Base-by-base conservation (phyloP, 768 basidiomycete species). In the Phaeotremella fagi region DNA sequence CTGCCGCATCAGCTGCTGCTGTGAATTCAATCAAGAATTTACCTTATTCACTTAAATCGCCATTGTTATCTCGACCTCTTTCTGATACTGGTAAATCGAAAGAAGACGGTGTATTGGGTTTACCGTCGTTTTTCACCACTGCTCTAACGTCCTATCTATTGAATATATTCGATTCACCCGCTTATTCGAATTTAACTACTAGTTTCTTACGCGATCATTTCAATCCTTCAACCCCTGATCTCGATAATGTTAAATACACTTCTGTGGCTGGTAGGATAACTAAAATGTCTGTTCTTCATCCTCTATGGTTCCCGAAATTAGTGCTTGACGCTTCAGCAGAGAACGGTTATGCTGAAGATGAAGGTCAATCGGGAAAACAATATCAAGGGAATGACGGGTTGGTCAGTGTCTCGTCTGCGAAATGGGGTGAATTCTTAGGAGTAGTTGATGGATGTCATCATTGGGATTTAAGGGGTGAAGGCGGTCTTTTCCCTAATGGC, bases 381-480 rank as follows among this genome's bases (percentile, higher is more conserved):
- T 68, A 75, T 35, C 70, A 74, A 64, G 92, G 90, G 0, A 92
- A 95, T 70, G 92, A 97, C 64, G 90, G 90, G 0, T 79, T 97
- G 29, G 92, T 98, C 15, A 86, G 86, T 15, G 80, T 99, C 4
- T 59, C 48, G 43, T 88, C 86, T 63, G 90, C 95, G 4, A 83
- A 84, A 60, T 98, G 94, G 92, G 95, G 95, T 16, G 88, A 95
- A 68, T 97, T 91, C 72, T 76, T 99, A 27, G 95, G 95, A 3
- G 82, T 82, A 16, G 78, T 98, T 66, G 87, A 94, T 59, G 86
- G 85, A 1, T 86, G 85, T 63, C 91, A 99, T 77, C 95, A 99
- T 67, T 99, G 95, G 95, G 87, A 94, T 64, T 81, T 97, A 71
- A 77, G 95, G 57, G 95, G 94, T 0, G 85, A 88, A 20, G 76